Evolutionary conservation across 169 alveolate species (phyloP), one percentile per base, ranked within the genome.

Genomic region (Cyclospora cayetanensis): DNA sequence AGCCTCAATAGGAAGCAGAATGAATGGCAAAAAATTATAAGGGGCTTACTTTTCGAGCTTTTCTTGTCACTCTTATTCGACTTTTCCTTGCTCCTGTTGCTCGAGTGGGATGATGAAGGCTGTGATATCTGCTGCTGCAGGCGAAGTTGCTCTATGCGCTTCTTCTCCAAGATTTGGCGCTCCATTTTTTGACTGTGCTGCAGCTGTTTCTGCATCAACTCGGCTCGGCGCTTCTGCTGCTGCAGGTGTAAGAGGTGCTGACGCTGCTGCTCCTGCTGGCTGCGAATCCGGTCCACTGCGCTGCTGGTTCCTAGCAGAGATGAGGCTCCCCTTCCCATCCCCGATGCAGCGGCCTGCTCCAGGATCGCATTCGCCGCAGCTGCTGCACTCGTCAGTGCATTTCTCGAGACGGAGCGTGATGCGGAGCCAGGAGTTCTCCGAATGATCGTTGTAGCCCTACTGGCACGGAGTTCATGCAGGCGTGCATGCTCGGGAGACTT

Each of bases 371-470:
- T 60, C n/a, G 72, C 72, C 1, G 72, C 72, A 60, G 72, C 72
- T 60, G 72, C 79, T 29, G 79, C 79, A 29, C 43, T 66, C 11
- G 79, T 11, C 22, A 66, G 39, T 0, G 79, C 79, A 34, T 66
- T 66, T 25, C 79, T 25, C n/a, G 79, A 66, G 11, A 31, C 43
- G 31, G 35, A 18, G 22, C 25, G 43, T 66, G 79, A 29, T 9
- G 22, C 0, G 39, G 79, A 25, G 12, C 50, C 79, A 29, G 39
- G 39, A 12, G 22, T n/a, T 4, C 12, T 66, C 9, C 79, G 39
- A 29, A 66, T 66, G 39, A 66, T 66, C n/a, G 79, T 66, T 66
- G 79, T 66, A n/a, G 79, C 39, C 15, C 79, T 25, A 20, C 37
- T 66, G 12, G 79, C 46, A 15, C 43, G 5, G 12, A 66, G 11